Base-by-base conservation (phyloP, 768 basidiomycete species). In the Macrocybe gigantea region DNA sequence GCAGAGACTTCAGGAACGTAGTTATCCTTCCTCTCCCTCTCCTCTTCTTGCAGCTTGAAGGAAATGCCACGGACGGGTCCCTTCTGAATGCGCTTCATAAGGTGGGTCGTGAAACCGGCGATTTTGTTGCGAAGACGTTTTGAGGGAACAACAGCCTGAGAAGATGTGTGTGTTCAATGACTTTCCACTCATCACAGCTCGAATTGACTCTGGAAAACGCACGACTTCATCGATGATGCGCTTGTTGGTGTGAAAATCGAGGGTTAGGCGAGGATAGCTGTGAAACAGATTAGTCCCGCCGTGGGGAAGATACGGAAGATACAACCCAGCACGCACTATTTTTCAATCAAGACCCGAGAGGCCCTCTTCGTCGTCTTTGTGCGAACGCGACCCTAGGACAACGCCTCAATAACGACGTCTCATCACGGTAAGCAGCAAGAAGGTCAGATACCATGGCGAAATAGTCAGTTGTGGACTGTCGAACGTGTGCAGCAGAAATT, bases 311-410 rank as follows among this genome's bases (percentile, higher is more conserved):
- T 45, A 14, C n/a, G 5, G 15, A 13, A 49, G 9, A 34, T 42
- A 4, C 8, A 38, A 33, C 29, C 12, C 35, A 22, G 11, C 45
- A 78, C 88, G 66, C 62, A 91, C 88, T 97, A 99, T 82, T 97
- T 97, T 82, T 99, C 96, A 65, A 99, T 98, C 72, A 98, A 81
- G 61, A 94, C 92, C 55, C 96, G 86, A 56, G 94, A 97, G 64
- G 96, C 95, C 76, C 94, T 90, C 82, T 99, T 99, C 66, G 94
- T 95, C 56, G 96, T 99, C 78, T 99, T 99, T 63, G 96, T 99
- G 67, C 96, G 90, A 74, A 99, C 95, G 64, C 96, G 93, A 70
- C 96, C 96, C 96, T 97, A 66, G 1, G 13, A 2, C 9, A 41
- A 29, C 30, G 41, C 12, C 32, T 14, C 53, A 12, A 56, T 47